These are phyloP conservation scores for Sungouiella thailandica DNA, from an alignment of 805 yeast genomes.

Conservation along the genomic window DNA sequence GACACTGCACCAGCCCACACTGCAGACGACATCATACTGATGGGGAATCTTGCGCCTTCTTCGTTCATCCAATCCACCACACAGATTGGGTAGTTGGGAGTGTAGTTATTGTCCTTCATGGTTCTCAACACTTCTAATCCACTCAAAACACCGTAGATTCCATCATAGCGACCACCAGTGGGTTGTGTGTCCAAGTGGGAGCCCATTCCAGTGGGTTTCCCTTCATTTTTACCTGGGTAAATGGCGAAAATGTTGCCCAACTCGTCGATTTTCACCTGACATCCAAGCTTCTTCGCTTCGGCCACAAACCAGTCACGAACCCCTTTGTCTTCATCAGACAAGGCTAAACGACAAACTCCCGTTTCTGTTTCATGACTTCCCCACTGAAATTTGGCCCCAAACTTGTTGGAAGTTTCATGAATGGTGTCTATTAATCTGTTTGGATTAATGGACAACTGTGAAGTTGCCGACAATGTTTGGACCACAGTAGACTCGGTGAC, in stretches of 20 bases:
- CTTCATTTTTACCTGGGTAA: constrained; percentile 47
- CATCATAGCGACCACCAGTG: constrained; percentile 74
- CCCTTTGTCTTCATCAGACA: constrained; percentile 55
- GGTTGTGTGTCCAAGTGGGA: constrained; percentile 78
- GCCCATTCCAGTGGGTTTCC: constrained; percentile 61
- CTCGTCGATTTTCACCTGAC: constrained; percentile 54
- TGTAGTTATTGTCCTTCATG: constrained; percentile 50
- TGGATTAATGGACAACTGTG: constrained; percentile 4
- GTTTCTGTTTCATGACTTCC: constrained; percentile 53
- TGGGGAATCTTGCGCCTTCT: constrained; percentile 76
- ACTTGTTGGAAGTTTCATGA: constrained; percentile 50
- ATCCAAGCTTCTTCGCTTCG: constrained; percentile 51
- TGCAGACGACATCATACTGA: constrained; percentile 59
- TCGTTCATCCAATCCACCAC: constrained; percentile 71
- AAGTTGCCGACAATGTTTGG: background rate
- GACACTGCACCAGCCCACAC: constrained; percentile 57
- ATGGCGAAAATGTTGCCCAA: constrained; percentile 68
- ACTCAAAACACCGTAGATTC: constrained; percentile 62
- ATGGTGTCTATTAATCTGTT: constrained; percentile 49
- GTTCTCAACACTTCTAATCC: constrained; percentile 67
- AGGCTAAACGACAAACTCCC: constrained; percentile 63
- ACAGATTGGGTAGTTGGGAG: constrained; percentile 64
- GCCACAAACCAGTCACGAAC: constrained; percentile 63
- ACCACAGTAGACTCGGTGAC: background rate
- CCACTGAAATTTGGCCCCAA: constrained; percentile 64